These are phyloP conservation scores for Aspergillus spinulosporus DNA, from an alignment of 2,329 filamentous ascomycete species.

Conservation along the genomic window DNA sequence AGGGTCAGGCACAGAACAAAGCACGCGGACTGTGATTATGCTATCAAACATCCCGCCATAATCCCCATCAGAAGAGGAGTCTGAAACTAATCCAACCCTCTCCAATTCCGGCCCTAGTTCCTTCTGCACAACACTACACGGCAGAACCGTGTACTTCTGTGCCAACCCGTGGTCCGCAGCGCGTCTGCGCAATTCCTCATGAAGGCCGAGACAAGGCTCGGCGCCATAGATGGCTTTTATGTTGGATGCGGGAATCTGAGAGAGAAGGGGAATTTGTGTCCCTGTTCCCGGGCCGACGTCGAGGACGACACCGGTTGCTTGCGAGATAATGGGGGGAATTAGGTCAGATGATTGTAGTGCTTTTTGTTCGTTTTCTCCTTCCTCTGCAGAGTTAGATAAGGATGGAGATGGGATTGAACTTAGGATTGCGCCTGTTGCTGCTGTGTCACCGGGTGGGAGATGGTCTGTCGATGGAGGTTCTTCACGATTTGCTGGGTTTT, in stretches of 20 bases:
- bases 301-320: constrained; percentile 46
- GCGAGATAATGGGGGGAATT: constrained; percentile 44
- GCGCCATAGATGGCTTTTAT: constrained; percentile 55
- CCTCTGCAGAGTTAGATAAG: constrained; percentile 6
- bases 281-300: constrained; percentile 57
- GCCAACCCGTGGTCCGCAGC: constrained; percentile 44
- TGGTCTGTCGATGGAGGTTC: constrained; percentile 13
- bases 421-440: background rate
- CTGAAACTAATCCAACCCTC: constrained; percentile 40
- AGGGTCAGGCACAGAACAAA: constrained; percentile 56
- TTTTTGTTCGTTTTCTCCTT: background rate
- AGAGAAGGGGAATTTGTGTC: constrained; percentile 50
- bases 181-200: constrained; percentile 45
- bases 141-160: constrained; percentile 52
- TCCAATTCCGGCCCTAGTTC: constrained; percentile 49
- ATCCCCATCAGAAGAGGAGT: constrained; percentile 10
- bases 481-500: constrained; percentile 16
- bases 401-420: background rate
- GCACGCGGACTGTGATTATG: constrained; percentile 55
- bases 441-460: background rate
- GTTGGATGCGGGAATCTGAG: constrained; percentile 30
- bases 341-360: constrained; percentile 37
- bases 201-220: constrained; percentile 54
- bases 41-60: constrained; percentile 53
- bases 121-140: constrained; percentile 49